These are phyloP conservation scores for Pezicula carpinea DNA, from an alignment of 2,329 filamentous ascomycete species.

Conservation along the genomic window DNA sequence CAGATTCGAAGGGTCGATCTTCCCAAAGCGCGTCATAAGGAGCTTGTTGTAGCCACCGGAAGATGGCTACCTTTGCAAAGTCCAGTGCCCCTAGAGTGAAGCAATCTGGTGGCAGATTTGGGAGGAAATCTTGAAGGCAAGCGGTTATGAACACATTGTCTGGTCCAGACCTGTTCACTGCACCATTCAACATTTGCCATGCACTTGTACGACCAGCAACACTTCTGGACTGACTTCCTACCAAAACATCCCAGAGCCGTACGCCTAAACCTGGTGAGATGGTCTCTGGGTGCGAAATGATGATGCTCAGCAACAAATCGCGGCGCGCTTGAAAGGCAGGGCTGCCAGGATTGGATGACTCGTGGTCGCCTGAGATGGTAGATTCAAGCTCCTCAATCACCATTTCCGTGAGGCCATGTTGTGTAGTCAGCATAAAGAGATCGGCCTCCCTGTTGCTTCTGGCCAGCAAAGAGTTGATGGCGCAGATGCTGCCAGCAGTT, in stretches of 20 bases:
- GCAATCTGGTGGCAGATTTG: slow-evolving; percentile 48
- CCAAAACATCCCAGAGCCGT: slow-evolving; percentile 67
- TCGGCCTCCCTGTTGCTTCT: slow-evolving; percentile 41
- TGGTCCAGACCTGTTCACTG: slow-evolving; percentile 36
- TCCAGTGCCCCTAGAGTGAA: slow-evolving; percentile 59
- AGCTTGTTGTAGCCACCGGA: slow-evolving; percentile 44
- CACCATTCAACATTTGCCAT: slow-evolving; percentile 61
- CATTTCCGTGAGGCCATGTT: slow-evolving; percentile 58
- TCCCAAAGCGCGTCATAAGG: slow-evolving; percentile 45
- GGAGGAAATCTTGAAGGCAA: slow-evolving; percentile 53
- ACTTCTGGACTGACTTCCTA: slow-evolving; percentile 58
- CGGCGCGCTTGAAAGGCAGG: slow-evolving; percentile 47
- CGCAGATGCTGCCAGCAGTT: slow-evolving; percentile 69
- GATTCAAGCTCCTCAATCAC: slow-evolving; percentile 62
- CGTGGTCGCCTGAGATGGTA: slow-evolving; percentile 12
- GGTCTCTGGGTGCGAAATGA: slow-evolving; percentile 55
- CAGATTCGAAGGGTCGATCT: slow-evolving; percentile 45
- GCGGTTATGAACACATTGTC: slow-evolving; percentile 51
- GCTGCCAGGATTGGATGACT: slow-evolving; percentile 32
- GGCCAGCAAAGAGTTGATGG: slow-evolving; percentile 48
- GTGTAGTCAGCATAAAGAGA: slow-evolving; percentile 50
- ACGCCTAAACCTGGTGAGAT: slow-evolving; percentile 58
- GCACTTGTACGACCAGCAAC: slow-evolving; percentile 58
- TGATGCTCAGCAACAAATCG: slow-evolving; percentile 53
- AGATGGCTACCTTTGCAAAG: slow-evolving; percentile 52